phyloP scores from a whole-genome alignment of 2,329 filamentous ascomycete species.

The Tolypocladium pustulatum region DNA sequence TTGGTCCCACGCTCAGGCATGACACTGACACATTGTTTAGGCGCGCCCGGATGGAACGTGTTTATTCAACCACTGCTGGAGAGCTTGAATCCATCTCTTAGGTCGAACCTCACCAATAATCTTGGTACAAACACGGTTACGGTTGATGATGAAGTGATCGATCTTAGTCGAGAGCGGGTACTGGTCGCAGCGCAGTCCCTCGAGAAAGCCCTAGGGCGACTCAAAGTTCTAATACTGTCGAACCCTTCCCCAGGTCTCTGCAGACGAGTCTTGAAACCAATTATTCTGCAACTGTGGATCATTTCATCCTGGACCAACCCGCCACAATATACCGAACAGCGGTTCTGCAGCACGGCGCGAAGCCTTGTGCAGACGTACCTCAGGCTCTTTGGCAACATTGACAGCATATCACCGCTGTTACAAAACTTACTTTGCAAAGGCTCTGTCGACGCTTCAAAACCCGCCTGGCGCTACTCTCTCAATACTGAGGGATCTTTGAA shows the following conservation, averaged over 20 bases:
- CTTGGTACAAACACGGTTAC: slow-evolving; percentile 8
- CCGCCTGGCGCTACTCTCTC: slow-evolving; percentile 42
- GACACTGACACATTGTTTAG: slow-evolving; percentile 17
- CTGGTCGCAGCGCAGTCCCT: slow-evolving; percentile 39
- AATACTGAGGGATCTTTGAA: slow-evolving; percentile 38
- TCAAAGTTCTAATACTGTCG: slow-evolving; percentile 46
- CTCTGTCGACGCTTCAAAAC: slow-evolving; percentile 16
- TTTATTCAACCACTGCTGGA: slow-evolving; percentile 50
- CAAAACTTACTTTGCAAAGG: slow-evolving; percentile 47
- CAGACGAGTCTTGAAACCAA: slow-evolving; percentile 46
- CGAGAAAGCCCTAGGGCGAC: slow-evolving; percentile 38
- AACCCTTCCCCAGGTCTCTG: slow-evolving; percentile 58
- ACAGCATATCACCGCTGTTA: slow-evolving; percentile 38
- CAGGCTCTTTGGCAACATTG: slow-evolving; percentile 40
- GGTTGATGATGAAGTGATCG: slow-evolving; percentile 28
- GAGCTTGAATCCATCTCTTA: slow-evolving; percentile 34
- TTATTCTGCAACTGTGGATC: slow-evolving; percentile 54
- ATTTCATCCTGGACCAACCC: slow-evolving; percentile 40
- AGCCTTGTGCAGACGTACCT: slow-evolving; percentile 47
- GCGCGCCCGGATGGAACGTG: slow-evolving; percentile 48
- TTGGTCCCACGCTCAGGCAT: not conserved
- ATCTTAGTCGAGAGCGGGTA: slow-evolving; percentile 30
- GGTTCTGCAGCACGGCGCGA: slow-evolving; percentile 33
- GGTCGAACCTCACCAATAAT: not conserved
- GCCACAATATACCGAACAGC: slow-evolving; percentile 20